Percentiles rank a stretch among this genome's conserved stretches.
Evolutionary conservation across 495 filamentous ascomycete species (phyloP).

Genomic region (Glutinoglossum americanum): DNA sequence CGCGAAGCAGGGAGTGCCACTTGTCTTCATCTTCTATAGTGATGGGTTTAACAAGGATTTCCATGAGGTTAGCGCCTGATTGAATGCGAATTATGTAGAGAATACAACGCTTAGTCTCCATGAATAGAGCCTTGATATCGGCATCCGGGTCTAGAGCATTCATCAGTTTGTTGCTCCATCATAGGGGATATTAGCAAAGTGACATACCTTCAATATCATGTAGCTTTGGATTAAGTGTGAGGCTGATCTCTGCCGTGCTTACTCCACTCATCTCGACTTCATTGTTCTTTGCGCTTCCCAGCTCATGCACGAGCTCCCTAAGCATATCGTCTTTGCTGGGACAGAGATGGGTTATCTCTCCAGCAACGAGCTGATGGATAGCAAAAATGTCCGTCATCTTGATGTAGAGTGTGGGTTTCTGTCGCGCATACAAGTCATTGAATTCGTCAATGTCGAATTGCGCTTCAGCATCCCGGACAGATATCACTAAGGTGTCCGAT

Average conservation of each 20-base stretch:
- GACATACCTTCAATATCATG: conserved; percentile 56
- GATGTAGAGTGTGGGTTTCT: conserved; percentile 91
- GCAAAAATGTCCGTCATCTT: conserved; percentile 97
- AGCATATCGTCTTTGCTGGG: conserved; percentile 68
- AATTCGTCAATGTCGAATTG: conserved; percentile 97
- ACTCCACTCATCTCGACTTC: conserved; percentile 79
- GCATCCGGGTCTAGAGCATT: conserved; percentile 55
- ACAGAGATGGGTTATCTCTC: conserved; percentile 55
- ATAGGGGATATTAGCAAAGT: neutral
- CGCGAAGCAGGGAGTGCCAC: conserved; percentile 64
- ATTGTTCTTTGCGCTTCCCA: conserved; percentile 87
- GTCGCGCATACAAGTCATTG: conserved; percentile 89
- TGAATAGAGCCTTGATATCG: conserved; percentile 75
- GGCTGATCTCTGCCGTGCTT: conserved; percentile 70
- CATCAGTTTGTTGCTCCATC: neutral
- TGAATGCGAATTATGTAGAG: conserved; percentile 96
- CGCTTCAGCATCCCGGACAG: conserved; percentile 62
- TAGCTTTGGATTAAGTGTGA: conserved; percentile 79
- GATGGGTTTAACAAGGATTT: conserved; percentile 84
- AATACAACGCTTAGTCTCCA: conserved; percentile 94
- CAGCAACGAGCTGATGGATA: conserved; percentile 70
- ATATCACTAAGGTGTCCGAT: conserved; percentile 37
- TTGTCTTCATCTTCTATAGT: conserved; percentile 67
- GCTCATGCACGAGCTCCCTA: conserved; percentile 74
- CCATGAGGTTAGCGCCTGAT: conserved; percentile 73